Evolutionary conservation across 805 yeast genomes (phyloP).

Genomic region (Zygotorulaspora florentina): DNA sequence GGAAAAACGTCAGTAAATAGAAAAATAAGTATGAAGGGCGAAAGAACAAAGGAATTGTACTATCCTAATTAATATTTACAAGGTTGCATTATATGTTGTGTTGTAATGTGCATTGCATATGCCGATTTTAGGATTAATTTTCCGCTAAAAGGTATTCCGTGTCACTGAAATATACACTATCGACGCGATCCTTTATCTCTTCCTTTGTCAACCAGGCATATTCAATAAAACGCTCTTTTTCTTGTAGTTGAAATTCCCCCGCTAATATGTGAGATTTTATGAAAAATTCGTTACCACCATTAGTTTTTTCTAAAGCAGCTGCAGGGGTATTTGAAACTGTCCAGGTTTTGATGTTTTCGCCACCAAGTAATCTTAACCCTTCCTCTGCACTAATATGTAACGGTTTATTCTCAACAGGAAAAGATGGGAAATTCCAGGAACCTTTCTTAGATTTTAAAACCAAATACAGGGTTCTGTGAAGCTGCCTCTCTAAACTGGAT

Average conservation of each 20-base stretch:
- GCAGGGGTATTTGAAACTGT: slow-evolving; percentile 89
- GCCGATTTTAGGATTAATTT: slow-evolving; percentile 10
- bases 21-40: not conserved
- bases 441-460: slow-evolving; percentile 46
- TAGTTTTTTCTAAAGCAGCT: slow-evolving; percentile 47
- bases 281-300: slow-evolving; percentile 50
- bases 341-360: slow-evolving; percentile 76
- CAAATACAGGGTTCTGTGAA: slow-evolving; percentile 76
- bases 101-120: slow-evolving; percentile 2
- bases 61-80: slow-evolving; percentile 10
- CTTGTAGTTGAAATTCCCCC: slow-evolving; percentile 59
- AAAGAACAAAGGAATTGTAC: slow-evolving; percentile 1
- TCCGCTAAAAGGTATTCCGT: slow-evolving; percentile 42
- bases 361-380: slow-evolving; percentile 70
- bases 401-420: slow-evolving; percentile 47
- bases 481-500: slow-evolving; percentile 69
- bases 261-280: slow-evolving; percentile 86
- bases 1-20: slow-evolving; percentile 11
- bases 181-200: slow-evolving; percentile 58
- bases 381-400: slow-evolving; percentile 71
- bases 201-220: slow-evolving; percentile 83
- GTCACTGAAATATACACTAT: slow-evolving; percentile 50
- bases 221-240: slow-evolving; percentile 39
- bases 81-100: slow-evolving; percentile 1
- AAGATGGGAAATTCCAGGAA: slow-evolving; percentile 80